phyloP scores from a whole-genome alignment of 1,284 basidiomycete species.

The Albatrellus sp. region DNA sequence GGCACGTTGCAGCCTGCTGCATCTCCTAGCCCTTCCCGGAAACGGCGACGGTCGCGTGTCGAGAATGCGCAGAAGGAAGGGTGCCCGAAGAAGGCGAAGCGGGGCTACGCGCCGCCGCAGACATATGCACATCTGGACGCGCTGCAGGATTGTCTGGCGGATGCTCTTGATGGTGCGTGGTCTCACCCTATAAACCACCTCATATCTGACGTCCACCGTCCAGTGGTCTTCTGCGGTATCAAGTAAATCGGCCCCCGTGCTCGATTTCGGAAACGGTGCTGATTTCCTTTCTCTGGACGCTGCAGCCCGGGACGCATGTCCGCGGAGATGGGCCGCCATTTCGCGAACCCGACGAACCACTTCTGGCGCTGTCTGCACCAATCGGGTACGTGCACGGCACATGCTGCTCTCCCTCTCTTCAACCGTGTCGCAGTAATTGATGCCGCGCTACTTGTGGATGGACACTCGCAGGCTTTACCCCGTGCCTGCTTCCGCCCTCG shows the following conservation, averaged over 20 bases:
- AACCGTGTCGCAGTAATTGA: not conserved
- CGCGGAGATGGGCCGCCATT: conserved; percentile 35
- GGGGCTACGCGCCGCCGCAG: conserved; percentile 32
- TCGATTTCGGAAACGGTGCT: too few species aligned
- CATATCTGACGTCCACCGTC: not conserved
- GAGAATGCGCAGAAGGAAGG: not conserved
- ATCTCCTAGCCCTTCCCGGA: too few species aligned
- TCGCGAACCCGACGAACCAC: conserved; percentile 41
- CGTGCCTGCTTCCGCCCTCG: conserved; percentile 27
- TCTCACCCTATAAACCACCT: not conserved
- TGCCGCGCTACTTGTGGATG: too few species aligned
- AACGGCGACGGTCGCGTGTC: too few species aligned
- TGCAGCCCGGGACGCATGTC: conserved; percentile 26
- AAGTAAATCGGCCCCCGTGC: conserved; percentile 34
- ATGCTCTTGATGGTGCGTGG: conserved; percentile 31
- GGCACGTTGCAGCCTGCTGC: too few species aligned
- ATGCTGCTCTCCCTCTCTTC: too few species aligned
- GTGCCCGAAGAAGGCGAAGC: conserved; percentile 11
- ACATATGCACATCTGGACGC: conserved; percentile 32
- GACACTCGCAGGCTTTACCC: conserved; percentile 34
- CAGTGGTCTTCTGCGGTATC: conserved; percentile 57
- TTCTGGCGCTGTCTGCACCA: conserved; percentile 31
- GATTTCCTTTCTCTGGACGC: not conserved
- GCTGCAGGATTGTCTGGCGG: conserved; percentile 28
- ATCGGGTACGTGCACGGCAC: conserved; percentile 12